A percentile compares a stretch with the other conserved stretches of the same genome.
Conservation (phyloP, 2,329 filamentous ascomycete species). For the Aspergillus calidoustus region DNA sequence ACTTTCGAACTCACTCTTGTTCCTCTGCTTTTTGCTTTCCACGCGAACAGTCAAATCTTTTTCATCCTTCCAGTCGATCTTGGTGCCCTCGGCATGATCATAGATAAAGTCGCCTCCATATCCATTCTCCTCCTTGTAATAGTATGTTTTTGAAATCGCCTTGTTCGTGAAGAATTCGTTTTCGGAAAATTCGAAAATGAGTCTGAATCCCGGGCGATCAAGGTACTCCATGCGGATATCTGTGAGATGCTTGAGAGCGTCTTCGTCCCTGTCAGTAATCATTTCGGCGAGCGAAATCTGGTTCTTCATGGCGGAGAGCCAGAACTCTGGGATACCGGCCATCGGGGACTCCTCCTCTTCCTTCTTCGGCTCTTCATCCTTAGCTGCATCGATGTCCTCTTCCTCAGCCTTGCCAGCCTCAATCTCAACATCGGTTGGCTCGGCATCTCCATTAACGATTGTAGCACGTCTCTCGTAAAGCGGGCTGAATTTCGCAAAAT, state of each 20-base stretch:
- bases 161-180: constrained; percentile 99
- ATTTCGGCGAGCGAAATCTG: constrained; percentile 96
- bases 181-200: constrained; percentile 95
- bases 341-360: constrained; percentile 54
- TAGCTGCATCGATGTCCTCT: constrained; percentile 64
- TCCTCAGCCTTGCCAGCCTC: constrained; percentile 83
- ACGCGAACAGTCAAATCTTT: constrained; percentile 93
- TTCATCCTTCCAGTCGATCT: constrained; percentile 93
- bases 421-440: constrained; percentile 87
- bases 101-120: constrained; percentile 99
- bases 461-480: constrained; percentile 93
- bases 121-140: constrained; percentile 97
- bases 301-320: constrained; percentile 99
- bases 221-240: constrained; percentile 99
- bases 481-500: constrained; percentile 97
- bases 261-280: constrained; percentile 97
- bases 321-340: constrained; percentile 96
- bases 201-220: constrained; percentile 94
- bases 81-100: constrained; percentile 96
- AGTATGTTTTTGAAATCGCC: constrained; percentile 96
- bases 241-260: constrained; percentile 82
- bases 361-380: constrained; percentile 58
- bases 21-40: constrained; percentile 99
- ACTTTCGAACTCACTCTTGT: constrained; percentile 80
- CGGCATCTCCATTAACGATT: constrained; percentile 84